phyloP scores from a whole-genome alignment of 129 eudicot species.

The Solidago caesia region DNA sequence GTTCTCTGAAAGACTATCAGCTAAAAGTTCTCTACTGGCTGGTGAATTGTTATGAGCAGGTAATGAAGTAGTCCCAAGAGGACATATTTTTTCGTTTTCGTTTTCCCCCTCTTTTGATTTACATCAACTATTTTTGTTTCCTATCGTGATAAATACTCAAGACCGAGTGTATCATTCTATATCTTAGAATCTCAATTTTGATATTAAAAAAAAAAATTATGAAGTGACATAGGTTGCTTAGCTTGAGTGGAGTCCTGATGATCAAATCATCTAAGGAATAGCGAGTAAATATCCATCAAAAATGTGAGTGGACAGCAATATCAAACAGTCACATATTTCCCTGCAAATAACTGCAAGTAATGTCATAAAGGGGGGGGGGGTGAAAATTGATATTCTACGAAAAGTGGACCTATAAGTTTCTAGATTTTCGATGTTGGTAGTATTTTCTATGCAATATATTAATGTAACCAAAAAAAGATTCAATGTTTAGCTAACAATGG shows the following conservation, averaged over 20 bases:
- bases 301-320: too few relatives aligned
- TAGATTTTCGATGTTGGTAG: background rate
- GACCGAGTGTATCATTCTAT: background rate
- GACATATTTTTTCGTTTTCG: background rate
- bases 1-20: slow-evolving; percentile 90
- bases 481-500: background rate
- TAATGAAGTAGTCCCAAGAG: slow-evolving; percentile 23
- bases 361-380: too few relatives aligned
- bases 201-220: too few relatives aligned
- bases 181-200: too few relatives aligned
- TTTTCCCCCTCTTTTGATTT: slow-evolving; percentile 33
- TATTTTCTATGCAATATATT: background rate
- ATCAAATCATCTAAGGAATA: too few relatives aligned
- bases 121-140: background rate
- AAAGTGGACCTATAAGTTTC: background rate
- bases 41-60: slow-evolving; percentile 99
- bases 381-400: too few relatives aligned
- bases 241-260: too few relatives aligned
- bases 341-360: too few relatives aligned
- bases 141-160: slow-evolving; percentile 1
- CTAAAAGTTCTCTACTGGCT: slow-evolving; percentile 98
- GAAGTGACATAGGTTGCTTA: background rate
- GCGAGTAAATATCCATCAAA: too few relatives aligned
- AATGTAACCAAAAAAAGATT: background rate
- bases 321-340: too few relatives aligned